Evolutionary conservation across 164 flowering plant species (phyloP).

Genomic region (Macadamia integrifolia): DNA sequence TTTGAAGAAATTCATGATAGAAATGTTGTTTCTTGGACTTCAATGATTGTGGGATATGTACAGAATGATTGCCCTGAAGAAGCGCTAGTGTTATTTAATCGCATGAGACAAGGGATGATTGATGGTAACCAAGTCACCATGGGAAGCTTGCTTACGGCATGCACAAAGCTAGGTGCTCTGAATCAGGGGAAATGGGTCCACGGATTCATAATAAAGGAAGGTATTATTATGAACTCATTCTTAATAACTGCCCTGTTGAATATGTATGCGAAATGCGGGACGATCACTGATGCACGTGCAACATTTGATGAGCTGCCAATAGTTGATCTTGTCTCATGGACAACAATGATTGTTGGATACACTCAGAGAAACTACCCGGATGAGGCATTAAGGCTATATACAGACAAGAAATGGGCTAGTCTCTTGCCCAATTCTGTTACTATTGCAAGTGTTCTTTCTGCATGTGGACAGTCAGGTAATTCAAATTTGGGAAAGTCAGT

Average conservation of each 20-base stretch:
- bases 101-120: conserved; percentile 46
- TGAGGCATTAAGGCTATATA: conserved; percentile 53
- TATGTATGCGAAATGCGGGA: conserved; percentile 64
- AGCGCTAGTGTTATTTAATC: conserved; percentile 55
- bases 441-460: conserved; percentile 52
- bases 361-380: conserved; percentile 35
- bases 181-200: conserved; percentile 86
- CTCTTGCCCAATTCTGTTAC: conserved; percentile 50
- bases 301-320: conserved; percentile 39
- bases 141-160: conserved; percentile 55
- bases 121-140: conserved; percentile 55
- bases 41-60: conserved; percentile 65
- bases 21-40: conserved; percentile 71
- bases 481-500: conserved; percentile 35
- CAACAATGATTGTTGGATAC: conserved; percentile 82
- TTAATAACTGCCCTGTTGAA: conserved; percentile 46
- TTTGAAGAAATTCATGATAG: conserved; percentile 44
- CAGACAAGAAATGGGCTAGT: conserved; percentile 31
- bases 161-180: conserved; percentile 48
- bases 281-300: conserved; percentile 45
- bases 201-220: conserved; percentile 55
- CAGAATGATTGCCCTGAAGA: conserved; percentile 51
- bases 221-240: conserved; percentile 32
- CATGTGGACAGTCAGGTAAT: conserved; percentile 45
- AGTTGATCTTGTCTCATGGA: conserved; percentile 66